Conservation (phyloP, 1,284 basidiomycete genomes). For the Salmacisia buchloeana region DNA sequence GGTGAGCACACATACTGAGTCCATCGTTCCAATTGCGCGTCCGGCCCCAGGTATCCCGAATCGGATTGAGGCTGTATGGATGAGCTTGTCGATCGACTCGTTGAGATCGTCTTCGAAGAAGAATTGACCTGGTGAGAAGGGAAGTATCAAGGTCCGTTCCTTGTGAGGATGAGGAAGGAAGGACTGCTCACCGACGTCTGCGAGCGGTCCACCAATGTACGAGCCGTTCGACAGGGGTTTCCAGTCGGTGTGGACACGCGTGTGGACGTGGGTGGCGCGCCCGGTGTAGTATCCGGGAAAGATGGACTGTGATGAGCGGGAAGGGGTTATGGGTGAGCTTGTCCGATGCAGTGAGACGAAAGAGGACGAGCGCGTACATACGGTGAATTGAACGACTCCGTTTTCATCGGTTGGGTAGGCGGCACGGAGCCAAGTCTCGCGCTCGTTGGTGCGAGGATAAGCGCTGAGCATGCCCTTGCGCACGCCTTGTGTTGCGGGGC, state of each 20-base stretch:
- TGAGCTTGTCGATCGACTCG: constrained; percentile 51
- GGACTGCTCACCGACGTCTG: constrained; percentile 50
- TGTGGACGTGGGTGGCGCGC: constrained; percentile 55
- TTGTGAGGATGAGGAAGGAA: constrained; percentile 25
- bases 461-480: constrained; percentile 51
- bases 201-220: constrained; percentile 53
- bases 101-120: constrained; percentile 64
- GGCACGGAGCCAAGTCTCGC: constrained; percentile 60
- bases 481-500: constrained; percentile 44
- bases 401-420: constrained; percentile 64
- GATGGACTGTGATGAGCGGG: too few relatives aligned
- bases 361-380: too few relatives aligned
- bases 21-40: constrained; percentile 54
- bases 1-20: background rate
- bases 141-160: constrained; percentile 28
- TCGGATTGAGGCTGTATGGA: constrained; percentile 53
- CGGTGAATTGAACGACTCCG: constrained; percentile 63
- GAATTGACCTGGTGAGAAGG: constrained; percentile 55
- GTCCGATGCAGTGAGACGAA: background rate
- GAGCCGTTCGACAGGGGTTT: constrained; percentile 51
- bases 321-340: too few relatives aligned
- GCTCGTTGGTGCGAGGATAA: constrained; percentile 51
- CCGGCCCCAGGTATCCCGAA: constrained; percentile 49
- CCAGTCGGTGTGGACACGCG: constrained; percentile 52
- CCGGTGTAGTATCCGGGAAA: constrained; percentile 62